Percentiles rank a stretch among this genome's conserved stretches.
phyloP scores from a whole-genome alignment of 2,329 filamentous ascomycete species.

The Aspergillus flavus region DNA sequence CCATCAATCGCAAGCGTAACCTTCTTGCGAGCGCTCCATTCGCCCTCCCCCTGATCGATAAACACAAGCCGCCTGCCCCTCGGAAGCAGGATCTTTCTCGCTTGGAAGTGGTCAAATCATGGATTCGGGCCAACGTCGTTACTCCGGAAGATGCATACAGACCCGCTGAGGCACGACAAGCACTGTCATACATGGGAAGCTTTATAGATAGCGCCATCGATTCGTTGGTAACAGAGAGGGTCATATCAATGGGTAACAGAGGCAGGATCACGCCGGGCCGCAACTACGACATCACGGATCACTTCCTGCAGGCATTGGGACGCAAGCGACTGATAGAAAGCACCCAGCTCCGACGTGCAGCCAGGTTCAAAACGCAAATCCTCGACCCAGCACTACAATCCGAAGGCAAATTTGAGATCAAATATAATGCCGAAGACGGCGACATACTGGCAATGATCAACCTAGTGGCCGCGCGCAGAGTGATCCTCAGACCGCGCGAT shows the following conservation, averaged over 20 bases:
- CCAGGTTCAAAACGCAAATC: slow-evolving; percentile 44
- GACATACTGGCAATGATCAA: slow-evolving; percentile 48
- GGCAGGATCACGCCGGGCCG: slow-evolving; percentile 45
- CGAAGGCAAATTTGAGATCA: slow-evolving; percentile 33
- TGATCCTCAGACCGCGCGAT: slow-evolving; percentile 41
- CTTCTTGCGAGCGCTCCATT: slow-evolving; percentile 40
- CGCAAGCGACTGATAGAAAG: slow-evolving; percentile 44
- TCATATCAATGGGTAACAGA: slow-evolving; percentile 43
- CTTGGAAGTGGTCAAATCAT: slow-evolving; percentile 47
- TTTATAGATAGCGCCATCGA: slow-evolving; percentile 45
- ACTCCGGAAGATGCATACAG: slow-evolving; percentile 47
- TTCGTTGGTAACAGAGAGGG: slow-evolving; percentile 42
- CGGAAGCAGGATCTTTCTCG: slow-evolving; percentile 26
- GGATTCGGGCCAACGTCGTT: slow-evolving; percentile 51
- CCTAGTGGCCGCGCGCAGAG: slow-evolving; percentile 38
- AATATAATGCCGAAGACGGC: slow-evolving; percentile 45
- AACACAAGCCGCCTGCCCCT: slow-evolving; percentile 4
- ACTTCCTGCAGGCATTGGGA: slow-evolving; percentile 43
- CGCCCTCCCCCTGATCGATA: slow-evolving; percentile 27
- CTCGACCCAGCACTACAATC: slow-evolving; percentile 44
- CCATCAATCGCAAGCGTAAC: slow-evolving; percentile 37
- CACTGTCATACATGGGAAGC: slow-evolving; percentile 33
- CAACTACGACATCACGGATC: slow-evolving; percentile 48
- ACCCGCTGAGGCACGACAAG: slow-evolving; percentile 37
- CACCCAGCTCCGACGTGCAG: slow-evolving; percentile 43